Base-by-base conservation (phyloP, 345 rosid species). In the Eucalyptus regnans region DNA sequence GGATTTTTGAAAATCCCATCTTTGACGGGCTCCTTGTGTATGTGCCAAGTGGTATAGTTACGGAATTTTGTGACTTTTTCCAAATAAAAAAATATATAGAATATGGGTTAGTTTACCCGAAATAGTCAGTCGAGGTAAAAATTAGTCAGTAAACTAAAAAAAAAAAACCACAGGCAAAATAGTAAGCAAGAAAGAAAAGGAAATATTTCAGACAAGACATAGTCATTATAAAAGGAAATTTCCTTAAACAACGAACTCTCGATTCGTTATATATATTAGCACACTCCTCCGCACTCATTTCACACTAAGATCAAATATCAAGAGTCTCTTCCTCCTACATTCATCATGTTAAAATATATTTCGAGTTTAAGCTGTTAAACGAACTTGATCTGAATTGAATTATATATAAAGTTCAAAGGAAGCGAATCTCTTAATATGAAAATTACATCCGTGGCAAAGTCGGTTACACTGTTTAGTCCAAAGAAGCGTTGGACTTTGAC, bases 311-410 rank as follows among this genome's bases (percentile, higher is more conserved):
- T 62, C 33, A 62, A 62, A 62, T 27, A 62, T 62, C 33, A 62
- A 62, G 17, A 62, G 0, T 62, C 68, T 27, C 33, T 29, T 29
- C 68, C 68, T 62, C 8, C 8, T 29, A 12, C 5, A 12, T 62
- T 62, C 33, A 29, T 27, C n/a, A 3, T 52, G 56, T 20, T 52
- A 52, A 1, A 20, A 20, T 52, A 20, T 52, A 52, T 52, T 52
- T 52, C 10, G 10, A 52, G 5, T 52, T 52, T 52, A 8, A 20
- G 10, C 23, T 52, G 0, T 20, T 52, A 10, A 20, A 18, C 0
- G 0, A 52, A 52, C 5, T 18, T 52, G 1, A 52, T 52, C 58
- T 20, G 23, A 52, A 52, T 52, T 52, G 58, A 20, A 52, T 52
- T 52, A 52, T 52, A 52, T 52, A 52, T 52, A 52, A 52, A 52